Evolutionary conservation across 345 rosid species (phyloP).

Genomic region (Acer saccharum): DNA sequence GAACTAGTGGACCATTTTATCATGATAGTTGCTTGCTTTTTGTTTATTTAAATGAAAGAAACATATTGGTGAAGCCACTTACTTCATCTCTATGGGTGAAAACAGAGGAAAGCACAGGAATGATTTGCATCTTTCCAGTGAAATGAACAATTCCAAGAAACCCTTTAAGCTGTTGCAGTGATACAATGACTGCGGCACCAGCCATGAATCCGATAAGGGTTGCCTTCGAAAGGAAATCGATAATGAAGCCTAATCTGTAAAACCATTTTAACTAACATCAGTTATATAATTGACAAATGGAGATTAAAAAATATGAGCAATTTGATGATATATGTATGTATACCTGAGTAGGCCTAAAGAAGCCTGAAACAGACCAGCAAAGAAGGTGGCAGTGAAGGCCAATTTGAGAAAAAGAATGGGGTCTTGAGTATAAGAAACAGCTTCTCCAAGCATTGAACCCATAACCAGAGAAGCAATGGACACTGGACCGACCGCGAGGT

Average conservation of each 20-base stretch:
- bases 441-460: slow-evolving; percentile 91
- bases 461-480: slow-evolving; percentile 95
- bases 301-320: not conserved
- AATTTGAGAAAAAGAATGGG: slow-evolving; percentile 71
- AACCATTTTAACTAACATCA: slow-evolving; percentile 13
- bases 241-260: slow-evolving; percentile 88
- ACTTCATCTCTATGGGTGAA: slow-evolving; percentile 67
- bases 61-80: slow-evolving; percentile 18
- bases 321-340: slow-evolving; percentile 24
- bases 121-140: slow-evolving; percentile 80
- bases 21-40: slow-evolving; percentile 2
- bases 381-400: slow-evolving; percentile 97
- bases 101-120: slow-evolving; percentile 75
- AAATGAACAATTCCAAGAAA: slow-evolving; percentile 95
- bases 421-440: slow-evolving; percentile 63
- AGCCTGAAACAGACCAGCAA: slow-evolving; percentile 95
- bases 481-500: slow-evolving; percentile 95
- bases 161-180: slow-evolving; percentile 92
- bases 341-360: slow-evolving; percentile 87
- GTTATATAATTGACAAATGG: not conserved
- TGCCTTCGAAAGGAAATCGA: slow-evolving; percentile 97
- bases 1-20: slow-evolving; percentile 10
- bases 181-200: slow-evolving; percentile 94
- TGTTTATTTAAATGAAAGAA: not conserved
- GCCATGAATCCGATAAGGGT: slow-evolving; percentile 96